Evolutionary conservation across 192 early-diverging fungal genomes (phyloP), one percentile per base, ranked within the genome.

Genomic region (Linnemannia schmuckeri): DNA sequence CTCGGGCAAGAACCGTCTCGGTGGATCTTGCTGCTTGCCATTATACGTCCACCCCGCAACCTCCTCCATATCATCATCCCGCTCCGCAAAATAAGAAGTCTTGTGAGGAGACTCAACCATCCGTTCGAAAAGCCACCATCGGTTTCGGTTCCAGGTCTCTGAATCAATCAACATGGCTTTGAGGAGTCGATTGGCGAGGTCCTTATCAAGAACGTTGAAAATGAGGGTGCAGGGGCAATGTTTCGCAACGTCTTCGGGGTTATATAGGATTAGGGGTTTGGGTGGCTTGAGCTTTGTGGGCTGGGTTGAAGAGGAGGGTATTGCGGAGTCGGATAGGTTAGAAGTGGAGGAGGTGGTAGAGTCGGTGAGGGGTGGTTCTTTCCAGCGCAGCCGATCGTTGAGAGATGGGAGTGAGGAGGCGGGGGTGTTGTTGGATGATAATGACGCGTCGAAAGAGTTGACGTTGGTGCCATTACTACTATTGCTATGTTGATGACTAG

Each of bases 71-170:
- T 76, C 72, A 46, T 83, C 70, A 12, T 73, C 79, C 3, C 41
- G 44, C 37, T 83, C 84, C 40, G 79, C 82, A 81, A 81, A 87
- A 70, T 87, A 87, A 17, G 77, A 77, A 0, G 81, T 83, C 70
- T 82, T 89, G 52, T 87, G 88, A 4, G 88, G 81, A 1, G 88
- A 89, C 38, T 81, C 77, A 24, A 89, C 88, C 54, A 87, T 77
- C 6, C 84, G 78, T 42, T 87, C 88, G 68, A 89, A 89, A 17
- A 89, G 69, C 81, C 81, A 89, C 88, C 88, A 87, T 24, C 85
- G 84, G 70, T 87, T 87, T 35, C 84, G 69, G 44, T 82, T 74
- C 84, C 84, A 89, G 6, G 81, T 81, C n/a, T 86, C 84, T 6
- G 84, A 83, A 44, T 89, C 88, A 18, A 76, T 74, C 15, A 89